Conservation (phyloP, 768 basidiomycete genomes). For the Coprinopsis sp. region DNA sequence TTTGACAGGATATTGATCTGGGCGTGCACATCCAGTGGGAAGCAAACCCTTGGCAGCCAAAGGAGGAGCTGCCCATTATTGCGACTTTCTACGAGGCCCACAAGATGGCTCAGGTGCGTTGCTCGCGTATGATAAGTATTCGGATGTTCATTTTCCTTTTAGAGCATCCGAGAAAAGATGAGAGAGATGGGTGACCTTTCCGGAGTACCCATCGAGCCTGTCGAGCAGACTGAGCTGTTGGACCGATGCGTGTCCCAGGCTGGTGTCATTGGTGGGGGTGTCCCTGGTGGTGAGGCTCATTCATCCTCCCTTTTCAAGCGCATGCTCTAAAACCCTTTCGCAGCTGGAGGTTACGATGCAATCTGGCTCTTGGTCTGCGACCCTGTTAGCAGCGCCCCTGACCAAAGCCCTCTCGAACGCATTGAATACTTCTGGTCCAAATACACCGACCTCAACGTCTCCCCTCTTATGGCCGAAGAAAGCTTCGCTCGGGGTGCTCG, state of each 20-base stretch:
- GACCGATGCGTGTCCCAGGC: slow-evolving; percentile 70
- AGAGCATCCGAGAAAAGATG: slow-evolving; percentile 80
- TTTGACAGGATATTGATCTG: too few species aligned
- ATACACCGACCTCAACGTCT: slow-evolving; percentile 60
- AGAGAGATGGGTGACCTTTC: slow-evolving; percentile 74
- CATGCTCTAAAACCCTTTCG: slow-evolving; percentile 4
- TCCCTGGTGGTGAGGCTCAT: slow-evolving; percentile 80
- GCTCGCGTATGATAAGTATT: background rate
- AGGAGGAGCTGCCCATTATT: slow-evolving; percentile 40
- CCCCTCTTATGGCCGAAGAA: slow-evolving; percentile 68
- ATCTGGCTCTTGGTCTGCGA: slow-evolving; percentile 88
- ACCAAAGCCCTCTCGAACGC: slow-evolving; percentile 48
- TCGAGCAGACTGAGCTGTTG: slow-evolving; percentile 78
- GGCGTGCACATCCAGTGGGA: too few species aligned
- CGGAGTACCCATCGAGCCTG: slow-evolving; percentile 86
- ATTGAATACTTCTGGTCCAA: slow-evolving; percentile 67
- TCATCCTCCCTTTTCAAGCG: background rate
- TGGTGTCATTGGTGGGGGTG: slow-evolving; percentile 91
- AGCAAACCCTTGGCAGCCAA: slow-evolving; percentile 49
- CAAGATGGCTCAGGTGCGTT: slow-evolving; percentile 50
- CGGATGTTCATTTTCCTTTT: slow-evolving; percentile 3
- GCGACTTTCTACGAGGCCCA: slow-evolving; percentile 57
- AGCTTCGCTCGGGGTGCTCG: slow-evolving; percentile 63
- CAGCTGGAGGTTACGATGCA: slow-evolving; percentile 97
- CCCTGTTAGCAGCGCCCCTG: slow-evolving; percentile 39